Base-by-base conservation (phyloP, 805 yeast species). In the Pachysolen tannophilus region DNA sequence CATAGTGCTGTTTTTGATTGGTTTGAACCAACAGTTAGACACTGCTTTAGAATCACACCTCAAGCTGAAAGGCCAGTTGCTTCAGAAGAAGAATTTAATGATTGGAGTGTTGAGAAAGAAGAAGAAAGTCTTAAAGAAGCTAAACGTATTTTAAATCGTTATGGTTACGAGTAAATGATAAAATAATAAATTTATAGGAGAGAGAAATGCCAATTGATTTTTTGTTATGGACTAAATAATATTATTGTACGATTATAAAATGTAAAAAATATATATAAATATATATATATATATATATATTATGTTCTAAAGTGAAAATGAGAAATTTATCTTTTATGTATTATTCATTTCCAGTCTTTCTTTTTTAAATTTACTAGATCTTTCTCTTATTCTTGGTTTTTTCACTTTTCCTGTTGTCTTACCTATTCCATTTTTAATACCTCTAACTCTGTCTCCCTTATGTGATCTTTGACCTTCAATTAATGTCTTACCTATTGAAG, bases 401-500 rank as follows among this genome's bases (percentile, higher is more conserved):
- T 72, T 73, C 30, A 57, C 63, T 30, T 55, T 52, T 17, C 56
- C 60, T 28, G 32, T 33, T 42, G 52, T 53, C 20, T 56, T 56
- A 25, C 63, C 58, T 60, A 66, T 63, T 46, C 74, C 75, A 37
- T 74, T 75, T 55, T 77, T 70, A 44, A 78, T 62, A 18, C 88
- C 84, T 20, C 65, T 66, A 23, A 77, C 67, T 38, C 60, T 63
- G 35, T 65, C 73, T 19, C 85, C 87, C 56, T 80, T 81, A 39
- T 64, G 60, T 11, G 95, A 87, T 63, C 95, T 75, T 37, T 70
- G 61, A 43, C 95, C 95, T 61, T 86, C 95, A 24, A 78, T 54
- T 39, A 74, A 52, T 34, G 61, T 48, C 43, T 64, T 63, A 33
- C 90, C 90, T 7, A 77, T 71, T 16, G 80, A 67, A 24, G 81